A percentile compares a stretch with the other conserved stretches of the same genome.
phyloP scores from a whole-genome alignment of 1,284 basidiomycete species.

The Amylostereum chailletii region DNA sequence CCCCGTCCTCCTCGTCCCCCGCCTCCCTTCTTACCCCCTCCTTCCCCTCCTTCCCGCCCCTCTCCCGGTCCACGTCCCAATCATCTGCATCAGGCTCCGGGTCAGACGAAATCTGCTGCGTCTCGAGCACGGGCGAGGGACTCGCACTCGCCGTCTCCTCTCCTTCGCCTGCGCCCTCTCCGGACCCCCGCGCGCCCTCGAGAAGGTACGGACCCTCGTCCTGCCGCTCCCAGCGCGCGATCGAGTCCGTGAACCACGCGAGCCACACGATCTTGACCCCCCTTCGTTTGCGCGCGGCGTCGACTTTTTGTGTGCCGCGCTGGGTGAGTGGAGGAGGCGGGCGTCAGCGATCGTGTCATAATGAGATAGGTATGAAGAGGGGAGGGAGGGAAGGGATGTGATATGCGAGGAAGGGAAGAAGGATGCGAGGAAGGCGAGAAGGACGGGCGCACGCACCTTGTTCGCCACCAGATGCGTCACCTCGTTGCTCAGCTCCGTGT shows the following conservation, averaged over 20 bases:
- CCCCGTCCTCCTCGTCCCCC: slow-evolving; percentile 19
- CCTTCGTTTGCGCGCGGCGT: slow-evolving; percentile 62
- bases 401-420: not conserved
- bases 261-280: slow-evolving; percentile 80
- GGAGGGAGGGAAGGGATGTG: no score
- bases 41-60: not conserved
- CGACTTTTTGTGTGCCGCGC: slow-evolving; percentile 88
- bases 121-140: slow-evolving; percentile 32
- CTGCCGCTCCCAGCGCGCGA: slow-evolving; percentile 73
- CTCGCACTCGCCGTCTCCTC: slow-evolving; percentile 25
- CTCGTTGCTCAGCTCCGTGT: slow-evolving; percentile 53
- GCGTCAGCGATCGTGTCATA: not conserved
- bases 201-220: slow-evolving; percentile 68
- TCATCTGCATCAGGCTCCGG: slow-evolving; percentile 56
- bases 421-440: slow-evolving; percentile 6
- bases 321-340: slow-evolving; percentile 19
- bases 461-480: slow-evolving; percentile 91
- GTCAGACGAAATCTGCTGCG: slow-evolving; percentile 55
- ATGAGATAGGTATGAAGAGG: no score
- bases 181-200: slow-evolving; percentile 32
- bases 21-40: slow-evolving; percentile 10
- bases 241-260: slow-evolving; percentile 81
- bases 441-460: slow-evolving; percentile 38
- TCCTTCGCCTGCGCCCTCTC: slow-evolving; percentile 20
- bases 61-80: slow-evolving; percentile 43